phyloP scores from a whole-genome alignment of 1,284 basidiomycete species.

The Puccinia coronata region DNA sequence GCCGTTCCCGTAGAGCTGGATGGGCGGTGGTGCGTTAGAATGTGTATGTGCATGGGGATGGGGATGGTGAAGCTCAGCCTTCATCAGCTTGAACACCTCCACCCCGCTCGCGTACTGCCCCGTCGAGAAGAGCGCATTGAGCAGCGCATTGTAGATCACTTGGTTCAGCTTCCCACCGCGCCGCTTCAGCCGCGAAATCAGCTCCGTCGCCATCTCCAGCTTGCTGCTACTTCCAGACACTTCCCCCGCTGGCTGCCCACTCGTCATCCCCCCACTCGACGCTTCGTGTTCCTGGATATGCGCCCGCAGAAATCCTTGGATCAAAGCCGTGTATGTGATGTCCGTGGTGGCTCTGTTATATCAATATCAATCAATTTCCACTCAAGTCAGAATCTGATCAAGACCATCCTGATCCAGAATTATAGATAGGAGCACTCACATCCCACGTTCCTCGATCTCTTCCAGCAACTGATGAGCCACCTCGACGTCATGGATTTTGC shows the following conservation, averaged over 20 bases:
- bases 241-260: background rate
- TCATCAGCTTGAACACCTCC: constrained; percentile 28
- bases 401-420: background rate
- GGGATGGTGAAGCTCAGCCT: background rate
- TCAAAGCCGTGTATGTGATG: constrained; percentile 43
- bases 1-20: constrained; percentile 1
- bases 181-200: background rate
- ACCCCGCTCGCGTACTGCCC: background rate
- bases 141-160: constrained; percentile 27
- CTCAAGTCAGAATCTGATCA: background rate
- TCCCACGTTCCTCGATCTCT: constrained; percentile 35
- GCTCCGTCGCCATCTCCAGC: background rate
- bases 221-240: background rate
- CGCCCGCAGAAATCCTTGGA: constrained; percentile 38
- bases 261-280: background rate
- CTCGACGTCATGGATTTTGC: constrained; percentile 23
- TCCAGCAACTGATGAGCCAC: constrained; percentile 27
- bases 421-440: constrained; percentile 17
- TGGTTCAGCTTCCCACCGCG: constrained; percentile 18
- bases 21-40: background rate
- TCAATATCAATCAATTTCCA: background rate
- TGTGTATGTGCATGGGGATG: background rate
- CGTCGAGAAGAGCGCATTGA: constrained; percentile 23
- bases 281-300: constrained; percentile 29
- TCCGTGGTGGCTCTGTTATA: constrained; percentile 32